Conservation (phyloP, 2,329 filamentous ascomycete genomes). For the Arthrobotrys iridis region DNA sequence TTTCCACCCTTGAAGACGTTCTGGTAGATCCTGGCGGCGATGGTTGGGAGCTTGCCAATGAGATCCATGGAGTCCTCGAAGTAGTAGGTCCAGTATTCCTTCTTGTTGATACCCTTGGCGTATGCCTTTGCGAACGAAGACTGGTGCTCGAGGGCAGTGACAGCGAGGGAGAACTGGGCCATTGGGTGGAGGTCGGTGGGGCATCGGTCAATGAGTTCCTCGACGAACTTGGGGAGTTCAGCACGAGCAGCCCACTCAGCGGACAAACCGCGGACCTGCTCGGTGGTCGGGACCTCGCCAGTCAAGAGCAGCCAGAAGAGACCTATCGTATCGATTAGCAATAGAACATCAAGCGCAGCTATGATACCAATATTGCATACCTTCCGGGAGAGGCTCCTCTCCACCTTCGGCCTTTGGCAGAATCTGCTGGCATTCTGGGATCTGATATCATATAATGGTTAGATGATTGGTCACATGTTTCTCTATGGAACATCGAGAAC, state of each 20-base stretch:
- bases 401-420: constrained; percentile 97
- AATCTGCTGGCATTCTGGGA: constrained; percentile 97
- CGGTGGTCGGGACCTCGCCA: constrained; percentile 95
- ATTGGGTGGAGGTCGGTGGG: constrained; percentile 98
- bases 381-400: constrained; percentile 96
- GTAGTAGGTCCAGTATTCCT: constrained; percentile 99
- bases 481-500: constrained; percentile 55
- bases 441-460: constrained; percentile 64
- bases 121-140: constrained; percentile 98
- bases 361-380: too few relatives aligned
- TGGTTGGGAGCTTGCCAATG: constrained; percentile 98
- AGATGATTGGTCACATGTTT: not conserved
- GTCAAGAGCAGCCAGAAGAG: constrained; percentile 99
- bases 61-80: constrained; percentile 99
- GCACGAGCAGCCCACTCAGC: constrained; percentile 98
- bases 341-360: too few relatives aligned
- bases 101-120: constrained; percentile 98
- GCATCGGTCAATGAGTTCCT: constrained; percentile 99
- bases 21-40: constrained; percentile 98
- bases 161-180: constrained; percentile 98
- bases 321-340: too few relatives aligned
- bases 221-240: constrained; percentile 95
- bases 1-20: constrained; percentile 99
- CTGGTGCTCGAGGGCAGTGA: constrained; percentile 97
- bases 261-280: constrained; percentile 97